phyloP scores from a whole-genome alignment of 2,329 filamentous ascomycete species.

The Aspergillus ochraceoroseus region DNA sequence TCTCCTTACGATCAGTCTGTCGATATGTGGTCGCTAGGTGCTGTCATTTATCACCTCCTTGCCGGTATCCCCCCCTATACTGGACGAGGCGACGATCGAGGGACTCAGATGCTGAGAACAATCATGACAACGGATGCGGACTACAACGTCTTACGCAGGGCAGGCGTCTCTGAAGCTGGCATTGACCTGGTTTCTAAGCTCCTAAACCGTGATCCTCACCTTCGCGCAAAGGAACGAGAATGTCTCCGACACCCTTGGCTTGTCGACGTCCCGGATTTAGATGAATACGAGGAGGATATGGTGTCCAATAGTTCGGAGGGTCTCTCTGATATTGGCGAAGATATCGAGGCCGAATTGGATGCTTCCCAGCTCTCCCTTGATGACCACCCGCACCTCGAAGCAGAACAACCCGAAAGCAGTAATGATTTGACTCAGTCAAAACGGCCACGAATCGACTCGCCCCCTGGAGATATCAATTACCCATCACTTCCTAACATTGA shows the following conservation, averaged over 20 bases:
- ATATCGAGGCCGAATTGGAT: constrained; percentile 41
- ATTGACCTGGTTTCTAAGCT: constrained; percentile 73
- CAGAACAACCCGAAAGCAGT: constrained; percentile 31
- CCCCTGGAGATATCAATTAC: constrained; percentile 36
- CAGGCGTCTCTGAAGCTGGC: constrained; percentile 59
- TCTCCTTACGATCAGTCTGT: constrained; percentile 82
- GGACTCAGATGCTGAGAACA: constrained; percentile 68
- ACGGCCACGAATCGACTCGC: constrained; percentile 32
- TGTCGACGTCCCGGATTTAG: constrained; percentile 48
- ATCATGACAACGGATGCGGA: constrained; percentile 79
- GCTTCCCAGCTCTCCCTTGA: constrained; percentile 62
- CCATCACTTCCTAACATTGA: constrained; percentile 42
- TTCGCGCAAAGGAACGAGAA: constrained; percentile 67
- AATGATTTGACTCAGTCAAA: constrained; percentile 37
- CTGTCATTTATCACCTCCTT: constrained; percentile 84
- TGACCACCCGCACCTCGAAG: constrained; percentile 40
- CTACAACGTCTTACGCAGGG: constrained; percentile 55
- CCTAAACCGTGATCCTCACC: constrained; percentile 71
- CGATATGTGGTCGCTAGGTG: constrained; percentile 93
- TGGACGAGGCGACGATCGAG: constrained; percentile 68
- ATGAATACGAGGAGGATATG: constrained; percentile 59
- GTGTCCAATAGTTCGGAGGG: constrained; percentile 45
- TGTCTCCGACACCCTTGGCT: constrained; percentile 74
- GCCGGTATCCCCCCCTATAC: constrained; percentile 75
- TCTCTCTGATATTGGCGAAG: constrained; percentile 38